phyloP scores from a whole-genome alignment of 352 stramenopile genomes.

The Phytophthora kernoviae region DNA sequence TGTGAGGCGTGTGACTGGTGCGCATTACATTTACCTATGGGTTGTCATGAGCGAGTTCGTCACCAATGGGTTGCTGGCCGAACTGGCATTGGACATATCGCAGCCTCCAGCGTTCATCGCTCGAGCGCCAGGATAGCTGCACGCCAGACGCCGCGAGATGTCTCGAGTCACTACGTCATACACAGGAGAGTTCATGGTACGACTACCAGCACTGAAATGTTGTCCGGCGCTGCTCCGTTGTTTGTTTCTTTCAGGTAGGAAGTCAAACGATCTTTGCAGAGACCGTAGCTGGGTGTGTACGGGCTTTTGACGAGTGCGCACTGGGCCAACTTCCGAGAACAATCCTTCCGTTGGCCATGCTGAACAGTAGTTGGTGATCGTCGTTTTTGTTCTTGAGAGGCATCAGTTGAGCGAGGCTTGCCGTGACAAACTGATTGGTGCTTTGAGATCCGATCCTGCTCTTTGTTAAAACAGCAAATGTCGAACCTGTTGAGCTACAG shows the following conservation, averaged over 20 bases:
- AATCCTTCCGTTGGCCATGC: slow-evolving; percentile 1
- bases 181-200: background rate
- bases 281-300: slow-evolving; percentile 4
- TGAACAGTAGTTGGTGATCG: background rate
- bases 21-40: slow-evolving; percentile 6
- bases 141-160: slow-evolving; percentile 2
- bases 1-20: no score
- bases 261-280: slow-evolving; percentile 3
- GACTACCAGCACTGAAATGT: background rate
- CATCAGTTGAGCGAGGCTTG: slow-evolving; percentile 15
- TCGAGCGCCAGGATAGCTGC: slow-evolving; percentile 3
- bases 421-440: slow-evolving; percentile 67
- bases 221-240: background rate
- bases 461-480: background rate
- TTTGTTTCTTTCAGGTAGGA: slow-evolving; percentile 5
- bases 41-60: slow-evolving; percentile 53
- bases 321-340: background rate
- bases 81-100: slow-evolving; percentile 54
- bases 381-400: slow-evolving; percentile 2
- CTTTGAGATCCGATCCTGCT: slow-evolving; percentile 64
- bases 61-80: slow-evolving; percentile 52
- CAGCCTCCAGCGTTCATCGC: slow-evolving; percentile 26
- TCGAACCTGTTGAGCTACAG: background rate
- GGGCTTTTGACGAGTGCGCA: slow-evolving; percentile 5
- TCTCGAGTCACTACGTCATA: slow-evolving; percentile 1